Evolutionary conservation across 805 yeast species (phyloP), one percentile per base, ranked within the genome.

Genomic region (Kazachstania kunashirensis): DNA sequence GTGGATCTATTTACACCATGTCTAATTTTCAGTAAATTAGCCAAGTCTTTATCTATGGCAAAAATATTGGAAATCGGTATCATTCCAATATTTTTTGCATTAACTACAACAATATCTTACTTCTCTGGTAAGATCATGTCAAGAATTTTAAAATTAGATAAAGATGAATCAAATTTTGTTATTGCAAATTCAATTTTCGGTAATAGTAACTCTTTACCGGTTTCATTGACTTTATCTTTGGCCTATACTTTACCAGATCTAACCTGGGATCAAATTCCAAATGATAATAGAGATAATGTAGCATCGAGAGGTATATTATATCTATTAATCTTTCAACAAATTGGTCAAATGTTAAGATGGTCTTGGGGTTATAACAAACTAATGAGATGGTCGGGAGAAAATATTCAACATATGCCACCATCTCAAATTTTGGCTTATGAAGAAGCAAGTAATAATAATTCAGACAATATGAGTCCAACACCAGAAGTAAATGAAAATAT

Each of bases 101-200:
- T 88, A 20, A 75, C 86, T n/a, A 86, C 96, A 0, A 74, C 71
- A 13, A 78, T 86, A 14, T 78, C 96, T 1, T 79, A 65, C 48
- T 17, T 63, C 8, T 75, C 85, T 24, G 82, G 95, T 6, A 61
- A 63, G 21, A 20, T 73, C 16, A 70, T 77, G 28, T 66, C 84
- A 3, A 55, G 59, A 11, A 44, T 76, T 29, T 56, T 86, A 43
- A 51, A 61, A 6, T 63, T 92, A 49, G 82, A 82, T 49, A 73
- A 65, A 33, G 75, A 83, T 11, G 96, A 92, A 61, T 55, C 84
- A 3, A 88, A 89, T 62, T 89, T 84, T 51, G 96, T 92, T 34
- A 81, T 94, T 16, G 97, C 96, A 2, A 92, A 92, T 94, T 85
- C 92, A 2, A 95, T 88, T 5, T 89, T 89, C 62, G 97, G 96